These are phyloP conservation scores for Marchantia paleacea DNA, from an alignment of 225 moss, liverwort and hornwort species.

Conservation along the genomic window DNA sequence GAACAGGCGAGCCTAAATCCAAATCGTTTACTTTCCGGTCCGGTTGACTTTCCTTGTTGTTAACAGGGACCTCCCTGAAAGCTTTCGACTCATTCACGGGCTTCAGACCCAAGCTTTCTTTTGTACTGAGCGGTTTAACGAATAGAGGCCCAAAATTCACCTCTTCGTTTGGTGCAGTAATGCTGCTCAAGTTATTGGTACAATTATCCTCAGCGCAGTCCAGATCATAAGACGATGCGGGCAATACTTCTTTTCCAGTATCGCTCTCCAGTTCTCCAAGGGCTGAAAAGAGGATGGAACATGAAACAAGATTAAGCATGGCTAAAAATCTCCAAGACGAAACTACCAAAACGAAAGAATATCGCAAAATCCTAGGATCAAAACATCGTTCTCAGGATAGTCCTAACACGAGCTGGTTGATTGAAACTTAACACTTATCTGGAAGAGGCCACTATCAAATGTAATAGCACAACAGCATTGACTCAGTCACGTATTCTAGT, in stretches of 20 bases:
- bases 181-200: neutral
- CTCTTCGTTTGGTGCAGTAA: neutral
- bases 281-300: slow-evolving; percentile 5
- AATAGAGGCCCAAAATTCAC: neutral
- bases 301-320: neutral
- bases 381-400: no score
- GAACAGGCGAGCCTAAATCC: neutral
- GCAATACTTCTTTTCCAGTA: neutral
- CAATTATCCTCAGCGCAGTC: neutral
- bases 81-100: neutral
- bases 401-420: no score
- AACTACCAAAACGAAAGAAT: no score
- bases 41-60: neutral
- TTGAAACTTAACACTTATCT: no score
- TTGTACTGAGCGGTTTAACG: neutral
- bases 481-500: no score
- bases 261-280: neutral
- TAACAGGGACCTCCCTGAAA: neutral
- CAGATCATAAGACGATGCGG: neutral
- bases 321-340: neutral
- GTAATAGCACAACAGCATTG: no score
- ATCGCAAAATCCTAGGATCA: no score
- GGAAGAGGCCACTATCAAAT: no score
- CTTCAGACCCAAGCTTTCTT: neutral
- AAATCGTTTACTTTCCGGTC: neutral